Percentiles rank a stretch among this genome's conserved stretches.
phyloP scores from a whole-genome alignment of 257 asterid species.

The Agastache rugosa region DNA sequence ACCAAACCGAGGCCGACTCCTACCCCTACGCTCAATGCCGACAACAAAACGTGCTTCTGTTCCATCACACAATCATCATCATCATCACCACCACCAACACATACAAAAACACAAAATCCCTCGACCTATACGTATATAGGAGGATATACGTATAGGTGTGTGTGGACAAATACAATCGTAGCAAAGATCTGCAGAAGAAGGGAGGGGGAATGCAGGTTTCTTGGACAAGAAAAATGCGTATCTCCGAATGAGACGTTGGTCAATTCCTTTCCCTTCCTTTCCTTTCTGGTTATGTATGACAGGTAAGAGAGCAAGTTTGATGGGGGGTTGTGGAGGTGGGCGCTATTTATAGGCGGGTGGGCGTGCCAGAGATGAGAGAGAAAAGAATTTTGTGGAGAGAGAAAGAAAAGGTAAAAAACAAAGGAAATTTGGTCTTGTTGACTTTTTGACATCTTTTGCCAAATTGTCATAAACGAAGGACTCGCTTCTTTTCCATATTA shows the following conservation, averaged over 20 bases:
- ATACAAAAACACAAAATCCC: slow-evolving; percentile 1
- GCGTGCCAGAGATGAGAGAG: slow-evolving; percentile 28
- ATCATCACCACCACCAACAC: neutral
- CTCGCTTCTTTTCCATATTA: neutral
- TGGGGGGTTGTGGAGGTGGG: slow-evolving; percentile 18
- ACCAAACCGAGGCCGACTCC: slow-evolving; percentile 93
- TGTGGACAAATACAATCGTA: neutral
- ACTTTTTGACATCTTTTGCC: slow-evolving; percentile 35
- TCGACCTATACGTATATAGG: slow-evolving; percentile 26
- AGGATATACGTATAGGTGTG: slow-evolving; percentile 34
- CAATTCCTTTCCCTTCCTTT: neutral
- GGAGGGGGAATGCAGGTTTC: slow-evolving; percentile 10
- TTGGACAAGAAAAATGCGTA: slow-evolving; percentile 42
- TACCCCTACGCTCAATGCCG: slow-evolving; percentile 94
- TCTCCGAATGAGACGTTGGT: slow-evolving; percentile 56
- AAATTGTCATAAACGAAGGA: slow-evolving; percentile 23
- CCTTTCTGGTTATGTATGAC: slow-evolving; percentile 16
- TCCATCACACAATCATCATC: slow-evolving; percentile 64
- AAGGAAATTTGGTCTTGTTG: slow-evolving; percentile 20
- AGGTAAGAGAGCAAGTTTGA: slow-evolving; percentile 18
- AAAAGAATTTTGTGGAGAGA: neutral
- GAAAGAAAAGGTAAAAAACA: neutral
- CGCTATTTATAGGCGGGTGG: slow-evolving; percentile 40
- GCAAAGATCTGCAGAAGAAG: slow-evolving; percentile 14
- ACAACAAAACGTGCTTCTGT: slow-evolving; percentile 78